phyloP scores from a whole-genome alignment of 1,139 yeast species.

The Blastobotrys raffinosifermentans region DNA sequence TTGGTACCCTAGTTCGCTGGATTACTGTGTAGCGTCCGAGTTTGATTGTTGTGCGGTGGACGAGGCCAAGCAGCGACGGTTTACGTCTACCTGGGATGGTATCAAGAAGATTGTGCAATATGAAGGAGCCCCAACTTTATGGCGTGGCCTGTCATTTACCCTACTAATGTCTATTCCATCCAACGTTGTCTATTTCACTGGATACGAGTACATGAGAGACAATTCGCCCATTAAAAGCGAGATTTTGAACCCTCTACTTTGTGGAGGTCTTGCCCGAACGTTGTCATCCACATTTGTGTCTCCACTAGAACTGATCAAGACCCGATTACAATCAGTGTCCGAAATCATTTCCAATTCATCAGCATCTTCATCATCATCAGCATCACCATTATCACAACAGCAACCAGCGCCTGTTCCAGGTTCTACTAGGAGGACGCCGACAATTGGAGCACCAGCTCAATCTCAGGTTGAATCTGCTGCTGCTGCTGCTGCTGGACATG shows the following conservation, averaged over 20 bases:
- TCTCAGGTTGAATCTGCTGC: background rate
- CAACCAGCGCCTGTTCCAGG: background rate
- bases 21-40: slow-evolving; percentile 37
- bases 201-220: slow-evolving; percentile 82
- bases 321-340: slow-evolving; percentile 76
- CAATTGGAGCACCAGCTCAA: background rate
- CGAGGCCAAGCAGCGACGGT: slow-evolving; percentile 31
- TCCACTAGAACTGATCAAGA: slow-evolving; percentile 82
- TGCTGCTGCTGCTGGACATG: slow-evolving; percentile 17
- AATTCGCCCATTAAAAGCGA: slow-evolving; percentile 52
- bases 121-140: slow-evolving; percentile 74
- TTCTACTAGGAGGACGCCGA: background rate
- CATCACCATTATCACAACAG: too few species aligned
- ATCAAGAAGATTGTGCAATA: slow-evolving; percentile 54
- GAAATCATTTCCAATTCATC: slow-evolving; percentile 6
- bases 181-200: slow-evolving; percentile 88
- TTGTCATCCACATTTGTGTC: slow-evolving; percentile 81
- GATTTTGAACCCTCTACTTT: slow-evolving; percentile 64
- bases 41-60: slow-evolving; percentile 34
- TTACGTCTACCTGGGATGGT: slow-evolving; percentile 66
- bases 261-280: slow-evolving; percentile 82
- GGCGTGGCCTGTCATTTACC: slow-evolving; percentile 86
- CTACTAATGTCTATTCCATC: slow-evolving; percentile 89
- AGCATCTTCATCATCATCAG: too few species aligned
- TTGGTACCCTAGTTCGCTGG: slow-evolving; percentile 36